These are phyloP conservation scores for Tuber aestivum DNA, from an alignment of 495 filamentous ascomycete genomes.

Conservation along the genomic window DNA sequence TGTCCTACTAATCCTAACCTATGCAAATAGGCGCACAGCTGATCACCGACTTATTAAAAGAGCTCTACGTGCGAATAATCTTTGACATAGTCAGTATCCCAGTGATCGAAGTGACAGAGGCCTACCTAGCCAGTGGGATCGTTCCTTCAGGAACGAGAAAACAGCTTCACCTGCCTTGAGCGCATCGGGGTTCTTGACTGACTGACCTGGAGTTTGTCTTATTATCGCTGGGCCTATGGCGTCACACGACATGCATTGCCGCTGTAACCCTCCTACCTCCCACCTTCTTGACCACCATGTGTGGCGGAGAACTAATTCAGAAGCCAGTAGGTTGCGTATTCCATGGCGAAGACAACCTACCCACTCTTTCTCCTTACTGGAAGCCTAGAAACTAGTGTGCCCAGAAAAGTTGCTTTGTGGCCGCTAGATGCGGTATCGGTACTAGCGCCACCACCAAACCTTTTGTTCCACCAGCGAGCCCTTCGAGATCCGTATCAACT, in stretches of 20 bases:
- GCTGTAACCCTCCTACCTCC: slow-evolving; percentile 46
- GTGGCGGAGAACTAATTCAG: slow-evolving; percentile 15
- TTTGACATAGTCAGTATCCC: too few species aligned
- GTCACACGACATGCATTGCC: slow-evolving; percentile 57
- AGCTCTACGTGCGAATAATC: too few species aligned
- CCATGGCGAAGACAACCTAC: slow-evolving; percentile 53
- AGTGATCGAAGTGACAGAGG: too few species aligned
- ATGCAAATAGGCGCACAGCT: too few species aligned
- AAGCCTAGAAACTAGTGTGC: slow-evolving; percentile 51
- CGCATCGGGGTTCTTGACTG: slow-evolving; percentile 61
- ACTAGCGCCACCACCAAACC: slow-evolving; percentile 56
- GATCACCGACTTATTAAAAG: too few species aligned
- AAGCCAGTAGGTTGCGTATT: slow-evolving; percentile 51
- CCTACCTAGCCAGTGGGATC: slow-evolving; percentile 58
- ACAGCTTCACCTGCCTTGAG: slow-evolving; percentile 59
- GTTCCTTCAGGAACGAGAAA: slow-evolving; percentile 63
- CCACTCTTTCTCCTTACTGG: slow-evolving; percentile 58
- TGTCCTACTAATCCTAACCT: too few species aligned
- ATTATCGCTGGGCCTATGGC: slow-evolving; percentile 63
- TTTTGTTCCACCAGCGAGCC: slow-evolving; percentile 49
- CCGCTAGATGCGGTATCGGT: slow-evolving; percentile 57
- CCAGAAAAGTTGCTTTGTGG: slow-evolving; percentile 58
- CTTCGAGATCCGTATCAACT: slow-evolving; percentile 54
- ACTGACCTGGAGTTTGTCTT: slow-evolving; percentile 57
- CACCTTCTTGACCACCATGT: not conserved